Base-by-base conservation (phyloP, 1,284 basidiomycete species). In the Irpex sp. region DNA sequence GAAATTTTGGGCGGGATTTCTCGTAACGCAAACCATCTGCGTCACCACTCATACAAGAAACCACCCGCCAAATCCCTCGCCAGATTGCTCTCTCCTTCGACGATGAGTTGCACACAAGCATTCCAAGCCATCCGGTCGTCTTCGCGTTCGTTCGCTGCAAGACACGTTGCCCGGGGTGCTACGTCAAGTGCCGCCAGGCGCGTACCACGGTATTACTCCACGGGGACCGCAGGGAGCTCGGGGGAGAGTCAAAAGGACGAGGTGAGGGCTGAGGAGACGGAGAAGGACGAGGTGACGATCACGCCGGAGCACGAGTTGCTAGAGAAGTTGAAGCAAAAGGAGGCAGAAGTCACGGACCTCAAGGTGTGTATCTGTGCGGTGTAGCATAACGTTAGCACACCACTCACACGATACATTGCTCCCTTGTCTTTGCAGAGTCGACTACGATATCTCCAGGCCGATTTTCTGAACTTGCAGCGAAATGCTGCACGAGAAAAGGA, bases 391-490 rank as follows among this genome's bases (percentile, higher is more conserved):
- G 31, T 26, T 26, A 26, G 21, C 11, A n/a, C 7, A 61, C 21
- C 52, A n/a, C 36, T 31, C 49, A 57, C 47, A 48, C 19, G 21
- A 52, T 59, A 64, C 7, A 2, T 51, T n/a, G 17, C 7, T 17
- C 8, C 17, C 47, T 65, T 44, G 21, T 15, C 9, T 21, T 61
- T 36, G 8, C 67, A 96, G 94, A 83, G 87, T 72, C 91, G 93
- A 70, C 80, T 96, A 72, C 88, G 91, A 65, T 96, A 97, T 75
- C 82, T 92, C 64, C 91, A 94, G 74, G 97, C 97, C 68, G 97
- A 99, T 80, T 94, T 95, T 78, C 82, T 98, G 66, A 99, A 98
- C 75, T 83, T 98, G 58, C 94, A 96, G 75, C 91, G 95, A 64
- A 94, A 96, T 70, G 85, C 94, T 62, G 87, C 88, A 34, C 86